Conservation (phyloP, 805 yeast genomes). For the Pichia cabralensis region DNA sequence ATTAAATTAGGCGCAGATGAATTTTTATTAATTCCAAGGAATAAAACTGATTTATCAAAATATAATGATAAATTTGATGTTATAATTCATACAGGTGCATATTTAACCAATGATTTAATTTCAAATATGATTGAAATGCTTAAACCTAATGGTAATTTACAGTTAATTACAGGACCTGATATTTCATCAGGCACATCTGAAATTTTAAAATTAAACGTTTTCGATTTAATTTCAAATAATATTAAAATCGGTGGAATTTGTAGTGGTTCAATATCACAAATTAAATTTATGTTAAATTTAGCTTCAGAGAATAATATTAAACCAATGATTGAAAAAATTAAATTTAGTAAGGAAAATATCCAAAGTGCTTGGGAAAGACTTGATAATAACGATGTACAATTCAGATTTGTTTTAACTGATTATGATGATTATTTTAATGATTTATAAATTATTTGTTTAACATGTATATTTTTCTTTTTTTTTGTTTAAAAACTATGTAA, state of each 20-base stretch:
- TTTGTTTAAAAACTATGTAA: no score
- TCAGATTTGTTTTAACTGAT: slow-evolving; percentile 42
- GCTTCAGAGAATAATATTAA: slow-evolving; percentile 36
- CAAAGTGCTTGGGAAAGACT: slow-evolving; percentile 35
- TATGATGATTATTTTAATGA: slow-evolving; percentile 28
- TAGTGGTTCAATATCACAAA: slow-evolving; percentile 37
- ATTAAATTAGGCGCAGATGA: slow-evolving; percentile 40
- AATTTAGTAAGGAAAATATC: slow-evolving; percentile 33
- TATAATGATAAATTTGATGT: slow-evolving; percentile 32
- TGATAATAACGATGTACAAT: slow-evolving; percentile 39
- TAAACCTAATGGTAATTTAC: slow-evolving; percentile 23
- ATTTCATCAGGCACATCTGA: neutral
- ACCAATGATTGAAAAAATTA: slow-evolving; percentile 43
- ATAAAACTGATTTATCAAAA: slow-evolving; percentile 30
- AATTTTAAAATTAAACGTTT: neutral
- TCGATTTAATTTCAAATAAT: slow-evolving; percentile 1
- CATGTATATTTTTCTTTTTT: no score
- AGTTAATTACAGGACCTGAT: slow-evolving; percentile 19
- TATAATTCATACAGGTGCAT: slow-evolving; percentile 38
- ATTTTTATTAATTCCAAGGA: slow-evolving; percentile 41
- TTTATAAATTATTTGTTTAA: neutral
- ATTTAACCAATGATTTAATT: slow-evolving; percentile 22
- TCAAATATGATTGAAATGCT: slow-evolving; percentile 18
- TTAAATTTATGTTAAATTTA: slow-evolving; percentile 34
- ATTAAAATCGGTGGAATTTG: slow-evolving; percentile 19